phyloP scores from a whole-genome alignment of 2,329 filamentous ascomycete species.

The Fusarium denticulatum region DNA sequence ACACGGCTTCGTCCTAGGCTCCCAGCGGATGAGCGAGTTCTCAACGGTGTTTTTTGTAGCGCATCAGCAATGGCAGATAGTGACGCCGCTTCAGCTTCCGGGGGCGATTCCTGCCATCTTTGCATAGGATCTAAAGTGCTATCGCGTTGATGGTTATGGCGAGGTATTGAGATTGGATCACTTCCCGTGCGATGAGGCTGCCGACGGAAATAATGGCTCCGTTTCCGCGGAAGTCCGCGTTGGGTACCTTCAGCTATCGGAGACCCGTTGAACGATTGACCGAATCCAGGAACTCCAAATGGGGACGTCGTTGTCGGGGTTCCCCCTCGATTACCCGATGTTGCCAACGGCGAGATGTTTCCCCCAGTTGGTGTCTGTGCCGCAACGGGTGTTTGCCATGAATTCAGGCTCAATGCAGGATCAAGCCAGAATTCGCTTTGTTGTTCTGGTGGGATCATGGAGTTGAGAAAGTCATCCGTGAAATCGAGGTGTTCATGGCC shows the following conservation, averaged over 20 bases:
- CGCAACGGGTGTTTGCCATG: not conserved
- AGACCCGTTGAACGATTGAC: not conserved
- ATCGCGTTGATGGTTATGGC: not conserved
- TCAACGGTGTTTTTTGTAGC: slow-evolving; percentile 1
- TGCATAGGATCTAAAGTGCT: slow-evolving; percentile 30
- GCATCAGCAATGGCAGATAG: slow-evolving; percentile 34
- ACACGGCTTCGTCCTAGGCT: slow-evolving; percentile 16
- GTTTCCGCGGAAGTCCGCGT: slow-evolving; percentile 9
- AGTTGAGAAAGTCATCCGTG: not conserved
- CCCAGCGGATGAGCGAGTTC: slow-evolving; percentile 15
- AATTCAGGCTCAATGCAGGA: not conserved
- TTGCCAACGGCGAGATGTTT: not conserved
- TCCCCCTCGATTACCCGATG: not conserved
- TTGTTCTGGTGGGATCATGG: not conserved
- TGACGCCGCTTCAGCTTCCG: slow-evolving; percentile 35
- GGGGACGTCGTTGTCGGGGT: not conserved
- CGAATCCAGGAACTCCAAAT: not conserved
- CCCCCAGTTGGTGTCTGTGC: not conserved
- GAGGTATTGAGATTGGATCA: slow-evolving; percentile 19
- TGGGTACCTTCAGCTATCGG: not conserved
- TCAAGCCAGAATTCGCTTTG: not conserved
- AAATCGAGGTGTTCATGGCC: not conserved
- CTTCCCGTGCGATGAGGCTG: not conserved
- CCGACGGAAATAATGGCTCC: slow-evolving; percentile 18
- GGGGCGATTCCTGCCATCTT: slow-evolving; percentile 39